Conservation (phyloP, 2,329 filamentous ascomycete species). For the Pseudopyrenochaeta lycopersici region DNA sequence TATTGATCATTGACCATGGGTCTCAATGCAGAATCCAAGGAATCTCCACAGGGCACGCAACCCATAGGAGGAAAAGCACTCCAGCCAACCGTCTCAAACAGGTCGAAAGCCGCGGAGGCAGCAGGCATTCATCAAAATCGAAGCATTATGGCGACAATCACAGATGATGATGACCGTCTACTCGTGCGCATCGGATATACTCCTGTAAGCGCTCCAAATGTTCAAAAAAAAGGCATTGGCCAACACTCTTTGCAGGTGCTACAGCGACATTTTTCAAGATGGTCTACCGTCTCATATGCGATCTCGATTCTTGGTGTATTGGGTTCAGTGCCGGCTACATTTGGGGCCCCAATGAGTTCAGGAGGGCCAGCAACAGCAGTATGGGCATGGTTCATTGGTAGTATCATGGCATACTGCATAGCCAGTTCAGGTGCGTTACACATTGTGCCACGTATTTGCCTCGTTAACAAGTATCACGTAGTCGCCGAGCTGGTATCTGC, state of each 20-base stretch:
- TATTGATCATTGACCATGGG: constrained; percentile 40
- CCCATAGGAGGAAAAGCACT: constrained; percentile 18
- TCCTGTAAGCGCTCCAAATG: constrained; percentile 57
- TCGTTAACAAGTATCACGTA: constrained; percentile 26
- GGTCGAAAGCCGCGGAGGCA: constrained; percentile 37
- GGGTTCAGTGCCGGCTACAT: constrained; percentile 72
- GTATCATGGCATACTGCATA: constrained; percentile 70
- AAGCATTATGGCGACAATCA: constrained; percentile 58
- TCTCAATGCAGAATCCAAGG: constrained; percentile 33
- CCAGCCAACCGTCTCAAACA: constrained; percentile 27
- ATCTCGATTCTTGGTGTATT: constrained; percentile 72
- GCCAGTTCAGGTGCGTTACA: constrained; percentile 62
- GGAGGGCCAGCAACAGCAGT: constrained; percentile 71
- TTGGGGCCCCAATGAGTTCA: constrained; percentile 65
- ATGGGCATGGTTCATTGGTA: constrained; percentile 72
- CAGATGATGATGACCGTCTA: constrained; percentile 67
- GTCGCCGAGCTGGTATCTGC: constrained; percentile 73
- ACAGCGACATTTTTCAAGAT: constrained; percentile 70
- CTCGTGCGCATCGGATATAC: constrained; percentile 70
- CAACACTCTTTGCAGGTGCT: constrained; percentile 60
- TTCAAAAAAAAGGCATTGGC: constrained; percentile 2
- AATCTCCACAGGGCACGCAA: constrained; percentile 14
- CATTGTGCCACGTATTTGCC: background rate
- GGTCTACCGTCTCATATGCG: constrained; percentile 72
- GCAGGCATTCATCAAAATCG: constrained; percentile 17